These are phyloP conservation scores for Phoma herbarum DNA, from an alignment of 2,329 filamentous ascomycete genomes.

Conservation along the genomic window DNA sequence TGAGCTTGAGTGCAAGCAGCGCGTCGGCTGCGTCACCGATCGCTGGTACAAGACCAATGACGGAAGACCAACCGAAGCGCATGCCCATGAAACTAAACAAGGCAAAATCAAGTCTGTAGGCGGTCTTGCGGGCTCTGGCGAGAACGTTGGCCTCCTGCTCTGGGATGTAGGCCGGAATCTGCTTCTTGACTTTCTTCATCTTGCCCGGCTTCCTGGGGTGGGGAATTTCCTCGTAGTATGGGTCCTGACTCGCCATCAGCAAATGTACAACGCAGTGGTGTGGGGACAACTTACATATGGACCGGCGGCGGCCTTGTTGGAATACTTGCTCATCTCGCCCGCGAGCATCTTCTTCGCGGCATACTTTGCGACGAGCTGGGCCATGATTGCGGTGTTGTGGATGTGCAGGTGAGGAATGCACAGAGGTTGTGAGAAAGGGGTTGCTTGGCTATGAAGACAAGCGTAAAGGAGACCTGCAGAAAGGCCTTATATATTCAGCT, in stretches of 20 bases:
- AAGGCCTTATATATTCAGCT: constrained; percentile 33
- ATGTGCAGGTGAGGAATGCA: constrained; percentile 7
- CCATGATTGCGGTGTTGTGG: constrained; percentile 50
- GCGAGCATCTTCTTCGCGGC: constrained; percentile 60
- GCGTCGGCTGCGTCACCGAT: constrained; percentile 58
- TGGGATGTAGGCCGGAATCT: constrained; percentile 82
- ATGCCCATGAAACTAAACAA: constrained; percentile 84
- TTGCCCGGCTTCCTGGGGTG: constrained; percentile 77
- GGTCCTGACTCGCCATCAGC: constrained; percentile 68
- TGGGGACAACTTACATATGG: constrained; percentile 50
- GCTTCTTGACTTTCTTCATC: constrained; percentile 84
- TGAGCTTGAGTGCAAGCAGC: constrained; percentile 70
- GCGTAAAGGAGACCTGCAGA: constrained; percentile 11
- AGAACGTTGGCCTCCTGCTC: constrained; percentile 82
- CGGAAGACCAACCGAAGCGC: constrained; percentile 86
- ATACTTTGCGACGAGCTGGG: constrained; percentile 57
- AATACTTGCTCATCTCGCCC: constrained; percentile 59
- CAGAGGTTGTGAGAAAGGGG: constrained; percentile 6
- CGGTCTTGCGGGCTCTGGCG: constrained; percentile 83
- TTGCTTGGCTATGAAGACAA: constrained; percentile 14
- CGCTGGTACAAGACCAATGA: constrained; percentile 85
- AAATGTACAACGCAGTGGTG: constrained; percentile 1
- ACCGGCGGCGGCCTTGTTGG: constrained; percentile 53
- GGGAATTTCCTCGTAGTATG: constrained; percentile 84
- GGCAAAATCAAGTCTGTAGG: constrained; percentile 85